A percentile compares a stretch with the other conserved stretches of the same genome.
These are phyloP conservation scores for Tricholoma hemisulphureum DNA, from an alignment of 768 basidiomycete genomes.

Conservation along the genomic window DNA sequence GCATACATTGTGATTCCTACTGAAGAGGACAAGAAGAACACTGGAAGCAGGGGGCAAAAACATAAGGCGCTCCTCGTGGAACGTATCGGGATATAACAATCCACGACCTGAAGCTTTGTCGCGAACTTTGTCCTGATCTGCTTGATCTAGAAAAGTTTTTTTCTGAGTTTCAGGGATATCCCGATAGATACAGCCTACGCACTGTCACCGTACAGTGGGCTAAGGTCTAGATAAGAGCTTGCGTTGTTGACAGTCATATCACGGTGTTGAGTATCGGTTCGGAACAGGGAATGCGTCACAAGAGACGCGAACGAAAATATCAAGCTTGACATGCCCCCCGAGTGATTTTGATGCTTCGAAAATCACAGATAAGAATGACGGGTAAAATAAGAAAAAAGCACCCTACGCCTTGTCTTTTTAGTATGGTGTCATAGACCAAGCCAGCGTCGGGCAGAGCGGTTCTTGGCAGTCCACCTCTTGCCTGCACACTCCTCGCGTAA, in stretches of 20 bases:
- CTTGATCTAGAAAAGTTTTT: conserved; percentile 26
- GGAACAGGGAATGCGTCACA: conserved; percentile 58
- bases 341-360: conserved; percentile 5
- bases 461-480: conserved; percentile 37
- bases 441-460: conserved; percentile 54
- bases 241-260: conserved; percentile 49
- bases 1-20: conserved; percentile 57
- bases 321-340: conserved; percentile 2
- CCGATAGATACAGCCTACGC: conserved; percentile 10
- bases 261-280: conserved; percentile 32
- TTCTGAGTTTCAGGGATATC: neutral
- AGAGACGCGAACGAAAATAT: conserved; percentile 33
- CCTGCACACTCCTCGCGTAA: conserved; percentile 54
- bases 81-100: conserved; percentile 49
- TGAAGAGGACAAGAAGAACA: conserved; percentile 54
- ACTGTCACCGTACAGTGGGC: conserved; percentile 52
- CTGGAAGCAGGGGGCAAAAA: conserved; percentile 54
- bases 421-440: conserved; percentile 60
- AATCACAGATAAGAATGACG: neutral
- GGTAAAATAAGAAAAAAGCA: conserved; percentile 19
- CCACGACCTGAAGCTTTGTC: conserved; percentile 48
- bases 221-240: conserved; percentile 54
- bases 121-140: conserved; percentile 41
- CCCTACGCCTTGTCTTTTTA: conserved; percentile 39
- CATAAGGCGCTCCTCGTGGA: conserved; percentile 50